Conservation (phyloP, 2,329 filamentous ascomycete genomes). For the Colletotrichum eleusines region DNA sequence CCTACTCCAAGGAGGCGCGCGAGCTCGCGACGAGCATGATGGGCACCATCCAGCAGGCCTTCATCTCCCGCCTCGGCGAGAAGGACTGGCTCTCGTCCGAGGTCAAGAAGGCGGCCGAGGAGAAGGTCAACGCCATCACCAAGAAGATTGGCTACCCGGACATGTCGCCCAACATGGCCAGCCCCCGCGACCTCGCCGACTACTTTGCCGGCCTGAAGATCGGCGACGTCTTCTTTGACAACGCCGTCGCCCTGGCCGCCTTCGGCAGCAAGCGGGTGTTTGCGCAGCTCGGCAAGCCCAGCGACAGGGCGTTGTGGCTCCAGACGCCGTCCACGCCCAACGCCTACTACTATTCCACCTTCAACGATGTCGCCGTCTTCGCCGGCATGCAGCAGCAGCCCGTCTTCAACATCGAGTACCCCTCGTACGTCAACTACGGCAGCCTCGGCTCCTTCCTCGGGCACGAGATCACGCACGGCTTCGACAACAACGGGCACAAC, state of each 20-base stretch:
- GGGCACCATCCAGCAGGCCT: constrained; percentile 77
- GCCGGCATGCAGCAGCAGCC: constrained; percentile 76
- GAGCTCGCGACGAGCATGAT: constrained; percentile 75
- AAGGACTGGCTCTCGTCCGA: constrained; percentile 74
- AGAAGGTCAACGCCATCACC: constrained; percentile 74
- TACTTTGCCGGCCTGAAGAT: constrained; percentile 70
- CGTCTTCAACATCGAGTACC: constrained; percentile 71
- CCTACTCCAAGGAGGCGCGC: constrained; percentile 75
- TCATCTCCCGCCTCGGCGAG: constrained; percentile 68
- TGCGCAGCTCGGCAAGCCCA: constrained; percentile 69
- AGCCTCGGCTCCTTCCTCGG: constrained; percentile 75
- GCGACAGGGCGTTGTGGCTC: constrained; percentile 69
- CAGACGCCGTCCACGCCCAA: constrained; percentile 72
- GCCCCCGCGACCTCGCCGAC: constrained; percentile 64
- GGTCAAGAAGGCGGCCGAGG: constrained; percentile 68
- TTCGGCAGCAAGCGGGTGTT: constrained; percentile 64
- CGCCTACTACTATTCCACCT: constrained; percentile 72
- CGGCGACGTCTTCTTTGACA: constrained; percentile 66
- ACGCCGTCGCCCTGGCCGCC: constrained; percentile 63
- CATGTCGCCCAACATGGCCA: constrained; percentile 69
- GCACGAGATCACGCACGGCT: constrained; percentile 78
- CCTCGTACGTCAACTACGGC: constrained; percentile 75
- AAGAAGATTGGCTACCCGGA: constrained; percentile 77
- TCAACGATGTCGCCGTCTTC: constrained; percentile 77
- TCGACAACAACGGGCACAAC: constrained; percentile 73